Evolutionary conservation across 75 land plant species (phyloP), one percentile per base, ranked within the genome.

Genomic region (Chamaecyparis obtusa): DNA sequence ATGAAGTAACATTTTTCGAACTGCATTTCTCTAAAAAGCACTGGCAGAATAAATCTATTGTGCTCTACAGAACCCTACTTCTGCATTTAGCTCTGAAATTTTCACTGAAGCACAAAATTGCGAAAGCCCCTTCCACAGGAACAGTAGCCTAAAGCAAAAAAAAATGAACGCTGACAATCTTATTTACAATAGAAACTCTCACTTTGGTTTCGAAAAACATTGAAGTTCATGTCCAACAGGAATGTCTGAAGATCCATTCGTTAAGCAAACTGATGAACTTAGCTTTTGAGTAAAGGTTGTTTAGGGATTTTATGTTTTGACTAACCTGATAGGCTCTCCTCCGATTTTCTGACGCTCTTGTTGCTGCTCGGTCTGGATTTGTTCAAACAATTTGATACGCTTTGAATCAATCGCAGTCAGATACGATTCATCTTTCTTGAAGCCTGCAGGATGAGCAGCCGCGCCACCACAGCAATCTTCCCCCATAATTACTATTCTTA

Each of bases 261-360:
- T 48, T 19, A 60, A 60, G 24, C 27, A 21, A 27, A 60, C 5
- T 60, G 19, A 57, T 57, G 24, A 60, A 19, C 67, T 19, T 19
- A 21, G 27, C 3, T 60, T 21, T 60, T 60, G 67, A 27, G 27
- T 60, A 21, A 3, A 60, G 27, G 27, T 60, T 19, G 67, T 60
- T 60, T 60, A 21, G 5, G n/a, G 67, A 24, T 19, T 10, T n/a
- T 8, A 21, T 54, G 75, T 30, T 30, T 51, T 51, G 15, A 32
- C 78, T 83, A 85, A 97, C 98, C 90, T 92, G 88, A 98, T 95
- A 17, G 94, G 88, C 0, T 93, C 93, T 10, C 94, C 92, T 51
- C 95, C 94, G 36, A 92, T 87, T 39, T 87, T 86, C 30, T 85
- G 80, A 16, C 89, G 86, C 0, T 88, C 78, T 8, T 64, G 85